These are phyloP conservation scores for Daldinia caldariorum DNA, from an alignment of 495 filamentous ascomycete genomes.

Conservation along the genomic window DNA sequence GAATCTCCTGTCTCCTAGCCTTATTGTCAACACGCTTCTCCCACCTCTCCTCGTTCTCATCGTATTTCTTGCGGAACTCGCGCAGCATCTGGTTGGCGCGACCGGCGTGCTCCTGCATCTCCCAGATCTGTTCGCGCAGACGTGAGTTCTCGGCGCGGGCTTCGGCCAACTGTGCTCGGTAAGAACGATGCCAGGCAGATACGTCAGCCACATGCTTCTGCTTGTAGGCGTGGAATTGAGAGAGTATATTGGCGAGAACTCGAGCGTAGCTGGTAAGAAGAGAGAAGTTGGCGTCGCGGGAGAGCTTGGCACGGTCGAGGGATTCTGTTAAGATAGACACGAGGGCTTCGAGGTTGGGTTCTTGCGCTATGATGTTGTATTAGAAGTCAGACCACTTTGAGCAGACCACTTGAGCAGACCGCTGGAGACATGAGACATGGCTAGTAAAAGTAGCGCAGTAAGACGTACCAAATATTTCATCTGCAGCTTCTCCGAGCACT, in stretches of 20 bases:
- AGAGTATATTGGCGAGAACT: conserved; percentile 59
- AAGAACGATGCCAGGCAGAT: conserved; percentile 64
- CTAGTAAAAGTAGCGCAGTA: neutral
- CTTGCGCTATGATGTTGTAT: conserved; percentile 51
- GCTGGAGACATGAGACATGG: neutral
- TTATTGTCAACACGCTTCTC: conserved; percentile 57
- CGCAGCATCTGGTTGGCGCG: conserved; percentile 61
- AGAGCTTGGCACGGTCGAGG: conserved; percentile 62
- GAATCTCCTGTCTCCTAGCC: conserved; percentile 57
- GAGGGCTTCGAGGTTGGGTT: conserved; percentile 61
- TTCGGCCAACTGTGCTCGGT: conserved; percentile 65
- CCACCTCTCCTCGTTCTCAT: conserved; percentile 58
- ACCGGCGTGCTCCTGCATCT: conserved; percentile 63
- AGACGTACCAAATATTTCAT: conserved; percentile 60
- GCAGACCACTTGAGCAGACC: neutral
- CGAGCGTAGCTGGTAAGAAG: conserved; percentile 60
- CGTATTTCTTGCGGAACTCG: conserved; percentile 57
- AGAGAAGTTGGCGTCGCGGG: conserved; percentile 62
- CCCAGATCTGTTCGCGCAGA: conserved; percentile 66
- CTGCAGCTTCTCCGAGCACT: conserved; percentile 56
- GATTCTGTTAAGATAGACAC: conserved; percentile 62
- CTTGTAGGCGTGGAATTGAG: conserved; percentile 63
- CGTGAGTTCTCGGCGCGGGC: conserved; percentile 65
- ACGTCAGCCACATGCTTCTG: conserved; percentile 61
- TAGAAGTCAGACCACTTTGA: conserved; percentile 1